These are phyloP conservation scores for Helichrysum umbraculigerum DNA, from an alignment of 129 eudicot species.

Conservation along the genomic window DNA sequence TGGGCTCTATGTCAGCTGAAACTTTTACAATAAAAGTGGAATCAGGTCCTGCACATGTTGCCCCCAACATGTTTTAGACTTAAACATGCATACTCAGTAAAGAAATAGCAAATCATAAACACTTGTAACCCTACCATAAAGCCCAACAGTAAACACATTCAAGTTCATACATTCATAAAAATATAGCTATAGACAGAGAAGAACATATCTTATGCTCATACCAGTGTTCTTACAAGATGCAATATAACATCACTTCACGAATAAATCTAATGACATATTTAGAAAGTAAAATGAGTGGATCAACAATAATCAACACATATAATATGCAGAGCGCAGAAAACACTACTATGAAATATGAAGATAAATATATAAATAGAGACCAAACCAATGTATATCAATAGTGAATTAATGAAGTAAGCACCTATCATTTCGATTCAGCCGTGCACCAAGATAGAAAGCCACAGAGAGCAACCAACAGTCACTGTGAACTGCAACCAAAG, in stretches of 20 bases:
- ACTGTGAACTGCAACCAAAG: conserved; percentile 83
- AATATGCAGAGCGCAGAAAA: background rate
- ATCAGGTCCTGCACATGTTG: background rate
- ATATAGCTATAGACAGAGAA: no score
- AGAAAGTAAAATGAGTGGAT: background rate
- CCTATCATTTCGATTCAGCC: conserved; percentile 76
- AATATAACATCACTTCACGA: background rate
- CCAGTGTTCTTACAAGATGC: background rate
- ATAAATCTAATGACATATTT: background rate
- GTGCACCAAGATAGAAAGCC: conserved; percentile 83
- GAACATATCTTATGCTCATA: background rate
- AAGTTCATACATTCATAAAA: no score
- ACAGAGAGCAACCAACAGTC: conserved; percentile 94
- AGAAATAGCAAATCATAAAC: background rate
- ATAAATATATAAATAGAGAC: background rate
- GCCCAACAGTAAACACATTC: no score
- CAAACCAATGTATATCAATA: background rate
- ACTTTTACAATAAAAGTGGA: background rate
- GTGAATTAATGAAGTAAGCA: conserved; percentile 23
- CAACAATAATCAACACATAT: background rate
- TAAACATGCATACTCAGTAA: background rate
- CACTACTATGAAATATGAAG: background rate
- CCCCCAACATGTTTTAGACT: background rate
- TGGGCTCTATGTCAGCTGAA: background rate
- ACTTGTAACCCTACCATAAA: background rate